Conservation (phyloP, 1,139 yeast genomes). For the Petasospora rhodanensis region DNA sequence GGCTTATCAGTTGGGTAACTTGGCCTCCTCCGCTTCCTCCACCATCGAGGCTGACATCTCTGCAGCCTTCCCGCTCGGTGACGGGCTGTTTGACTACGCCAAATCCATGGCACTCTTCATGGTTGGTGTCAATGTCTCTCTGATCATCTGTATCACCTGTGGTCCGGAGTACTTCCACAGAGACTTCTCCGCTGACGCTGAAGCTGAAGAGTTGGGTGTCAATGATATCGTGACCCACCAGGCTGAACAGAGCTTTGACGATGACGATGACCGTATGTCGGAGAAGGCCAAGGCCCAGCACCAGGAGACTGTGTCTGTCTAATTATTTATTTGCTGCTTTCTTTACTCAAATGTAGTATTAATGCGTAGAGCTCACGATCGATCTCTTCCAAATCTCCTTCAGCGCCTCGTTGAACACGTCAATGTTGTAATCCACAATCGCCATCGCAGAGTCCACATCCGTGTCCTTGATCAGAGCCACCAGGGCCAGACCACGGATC, state of each 20-base stretch:
- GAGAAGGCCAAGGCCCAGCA: conserved; percentile 10
- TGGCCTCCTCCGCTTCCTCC: conserved; percentile 53
- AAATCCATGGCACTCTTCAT: conserved; percentile 53
- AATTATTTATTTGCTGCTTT: no score
- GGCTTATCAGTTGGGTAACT: conserved; percentile 54
- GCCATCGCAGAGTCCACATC: conserved; percentile 58
- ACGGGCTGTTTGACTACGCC: conserved; percentile 30
- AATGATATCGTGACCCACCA: conserved; percentile 4
- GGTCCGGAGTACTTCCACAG: conserved; percentile 46
- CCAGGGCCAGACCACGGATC: conserved; percentile 90
- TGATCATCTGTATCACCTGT: conserved; percentile 36
- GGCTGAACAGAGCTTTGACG: conserved; percentile 1
- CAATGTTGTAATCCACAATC: conserved; percentile 84
- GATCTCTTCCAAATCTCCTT: conserved; percentile 67
- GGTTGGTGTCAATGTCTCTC: conserved; percentile 47
- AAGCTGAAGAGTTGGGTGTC: conserved; percentile 9
- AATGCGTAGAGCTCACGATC: no score
- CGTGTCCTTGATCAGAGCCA: conserved; percentile 75
- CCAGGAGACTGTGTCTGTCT: conserved; percentile 8
- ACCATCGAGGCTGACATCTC: conserved; percentile 46
- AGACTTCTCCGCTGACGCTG: conserved; percentile 22
- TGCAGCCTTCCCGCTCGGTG: conserved; percentile 19
- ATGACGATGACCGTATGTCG: no score
- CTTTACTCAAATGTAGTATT: no score
- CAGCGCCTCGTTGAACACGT: conserved; percentile 71